Percentiles rank a stretch among this genome's conserved stretches.
These are phyloP conservation scores for Aspergillus pseudonomiae DNA, from an alignment of 2,329 filamentous ascomycete species.

Conservation along the genomic window DNA sequence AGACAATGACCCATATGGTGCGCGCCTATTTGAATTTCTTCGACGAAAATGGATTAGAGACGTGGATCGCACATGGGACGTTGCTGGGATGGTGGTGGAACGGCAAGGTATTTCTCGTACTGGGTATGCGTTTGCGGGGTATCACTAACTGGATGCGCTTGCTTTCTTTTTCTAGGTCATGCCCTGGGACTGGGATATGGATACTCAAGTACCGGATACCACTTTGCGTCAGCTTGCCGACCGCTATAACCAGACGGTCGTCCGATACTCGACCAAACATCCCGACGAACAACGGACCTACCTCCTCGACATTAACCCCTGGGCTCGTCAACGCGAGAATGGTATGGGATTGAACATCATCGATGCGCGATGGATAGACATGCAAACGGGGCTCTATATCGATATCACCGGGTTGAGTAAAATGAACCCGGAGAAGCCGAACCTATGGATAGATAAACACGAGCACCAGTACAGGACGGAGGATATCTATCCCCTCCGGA, in stretches of 20 bases:
- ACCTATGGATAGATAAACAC: slow-evolving; percentile 79
- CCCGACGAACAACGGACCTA: slow-evolving; percentile 57
- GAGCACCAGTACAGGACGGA: slow-evolving; percentile 69
- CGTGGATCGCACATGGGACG: slow-evolving; percentile 85
- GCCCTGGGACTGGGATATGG: slow-evolving; percentile 84
- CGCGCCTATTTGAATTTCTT: slow-evolving; percentile 73
- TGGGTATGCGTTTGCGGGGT: background rate
- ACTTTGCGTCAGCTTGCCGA: slow-evolving; percentile 69
- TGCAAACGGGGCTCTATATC: slow-evolving; percentile 74
- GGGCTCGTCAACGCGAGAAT: slow-evolving; percentile 62
- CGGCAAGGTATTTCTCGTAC: slow-evolving; percentile 48
- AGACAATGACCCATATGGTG: slow-evolving; percentile 69
- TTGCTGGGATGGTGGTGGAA: slow-evolving; percentile 92
- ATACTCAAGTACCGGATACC: slow-evolving; percentile 72
- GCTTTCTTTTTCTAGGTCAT: slow-evolving; percentile 57
- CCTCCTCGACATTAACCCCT: slow-evolving; percentile 77
- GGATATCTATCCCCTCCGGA: slow-evolving; percentile 77
- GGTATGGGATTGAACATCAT: slow-evolving; percentile 77
- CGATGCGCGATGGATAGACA: slow-evolving; percentile 82
- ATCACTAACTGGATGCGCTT: background rate
- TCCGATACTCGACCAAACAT: slow-evolving; percentile 46
- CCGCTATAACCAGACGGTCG: slow-evolving; percentile 69
- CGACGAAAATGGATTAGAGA: slow-evolving; percentile 67
- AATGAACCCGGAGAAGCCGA: slow-evolving; percentile 63
- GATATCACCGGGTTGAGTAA: slow-evolving; percentile 79